Base-by-base conservation (phyloP, 1,139 yeast genomes). In the Pichia sp. region DNA sequence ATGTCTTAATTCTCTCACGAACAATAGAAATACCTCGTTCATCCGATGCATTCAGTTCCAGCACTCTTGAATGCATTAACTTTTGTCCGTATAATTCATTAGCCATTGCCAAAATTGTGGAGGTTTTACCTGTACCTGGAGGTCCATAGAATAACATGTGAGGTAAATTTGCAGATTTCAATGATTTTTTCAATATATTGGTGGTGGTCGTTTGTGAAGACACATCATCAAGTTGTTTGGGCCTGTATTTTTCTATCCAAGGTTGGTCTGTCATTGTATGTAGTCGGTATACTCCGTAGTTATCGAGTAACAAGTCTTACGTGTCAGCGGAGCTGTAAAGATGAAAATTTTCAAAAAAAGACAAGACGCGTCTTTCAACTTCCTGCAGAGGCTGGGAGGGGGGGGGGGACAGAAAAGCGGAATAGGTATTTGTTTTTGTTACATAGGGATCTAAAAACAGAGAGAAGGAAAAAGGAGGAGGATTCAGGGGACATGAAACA, bases 141-240 rank as follows among this genome's bases (percentile, higher is more conserved):
- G 97, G 97, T 0, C 97, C 97, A 61, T 90, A 90, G 65, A 90
- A 90, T 42, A 92, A 67, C 95, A 90, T 86, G 62, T 92, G 97
- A 3, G 98, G 97, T 46, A 88, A 58, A 60, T 92, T 90, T 39
- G 92, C 84, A 3, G 94, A 77, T 45, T 78, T 73, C 32, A 94
- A 64, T 0, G 95, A 84, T 57, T 81, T 79, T 61, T 84, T 82
- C 52, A 92, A 69, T n/a, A 92, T 95, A 29, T 75, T 76, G 8
- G 90, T 85, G 0, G 97, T 88, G 56, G 87, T 92, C 44, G 84
- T 94, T 60, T 92, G 99, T 0, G 97, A 86, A 3, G 97, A 74
- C 29, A 92, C 87, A 54, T 92, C 97, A 53, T 79, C 84, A 43
- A 92, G 71, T 40, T 75, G 77, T 60, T 78, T 82, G 4, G 99